These are phyloP conservation scores for Cladochytrium replicatum DNA, from an alignment of 192 early-diverging fungal species.

Conservation along the genomic window DNA sequence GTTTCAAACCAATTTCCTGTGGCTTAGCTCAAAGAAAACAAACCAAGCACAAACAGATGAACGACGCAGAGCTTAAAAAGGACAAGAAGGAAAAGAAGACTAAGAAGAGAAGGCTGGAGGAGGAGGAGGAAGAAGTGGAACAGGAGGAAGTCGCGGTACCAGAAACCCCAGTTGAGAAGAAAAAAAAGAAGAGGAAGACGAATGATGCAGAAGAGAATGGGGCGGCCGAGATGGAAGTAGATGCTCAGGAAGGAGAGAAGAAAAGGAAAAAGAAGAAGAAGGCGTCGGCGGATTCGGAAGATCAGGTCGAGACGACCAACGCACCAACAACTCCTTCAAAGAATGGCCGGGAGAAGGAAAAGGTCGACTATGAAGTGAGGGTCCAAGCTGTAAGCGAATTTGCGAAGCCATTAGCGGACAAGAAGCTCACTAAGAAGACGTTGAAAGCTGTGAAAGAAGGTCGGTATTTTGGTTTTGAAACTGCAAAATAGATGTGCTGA, in stretches of 20 bases:
- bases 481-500: too few relatives aligned
- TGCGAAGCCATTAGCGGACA: conserved; percentile 70
- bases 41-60: conserved; percentile 12
- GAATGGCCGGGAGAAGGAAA: too few relatives aligned
- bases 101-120: conserved; percentile 26
- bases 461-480: too few relatives aligned
- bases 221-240: conserved; percentile 18
- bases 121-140: too few relatives aligned
- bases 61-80: conserved; percentile 29
- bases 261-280: too few relatives aligned
- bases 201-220: conserved; percentile 27
- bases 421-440: conserved; percentile 77
- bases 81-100: conserved; percentile 5
- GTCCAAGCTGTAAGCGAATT: conserved; percentile 54
- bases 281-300: too few relatives aligned
- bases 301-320: too few relatives aligned
- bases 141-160: conserved; percentile 12
- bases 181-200: conserved; percentile 3
- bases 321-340: too few relatives aligned
- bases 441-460: conserved; percentile 86
- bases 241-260: conserved; percentile 35
- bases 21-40: too few relatives aligned
- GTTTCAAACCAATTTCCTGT: too few relatives aligned
- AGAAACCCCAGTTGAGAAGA: conserved; percentile 28
- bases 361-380: conserved; percentile 40